Conservation (phyloP, 441 rosid genomes). For the Arabidopsis hybrid region DNA sequence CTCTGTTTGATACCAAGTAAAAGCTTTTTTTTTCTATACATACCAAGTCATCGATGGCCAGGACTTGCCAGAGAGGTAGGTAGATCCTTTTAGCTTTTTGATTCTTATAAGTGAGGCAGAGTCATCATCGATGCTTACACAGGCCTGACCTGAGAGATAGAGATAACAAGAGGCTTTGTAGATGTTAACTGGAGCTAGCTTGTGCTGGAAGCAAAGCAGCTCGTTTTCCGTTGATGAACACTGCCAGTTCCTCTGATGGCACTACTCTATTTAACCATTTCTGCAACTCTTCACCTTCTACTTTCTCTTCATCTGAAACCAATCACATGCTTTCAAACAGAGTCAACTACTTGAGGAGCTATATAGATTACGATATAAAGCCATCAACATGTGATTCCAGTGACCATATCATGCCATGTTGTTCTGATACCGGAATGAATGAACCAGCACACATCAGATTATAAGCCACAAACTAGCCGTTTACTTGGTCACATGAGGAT, state of each 20-base stretch:
- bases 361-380: neutral
- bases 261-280: conserved; percentile 81
- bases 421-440: conserved; percentile 52
- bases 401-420: neutral
- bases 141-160: conserved; percentile 16
- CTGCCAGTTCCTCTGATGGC: conserved; percentile 67
- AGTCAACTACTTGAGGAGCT: conserved; percentile 2
- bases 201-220: conserved; percentile 55
- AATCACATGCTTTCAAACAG: neutral
- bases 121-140: conserved; percentile 31
- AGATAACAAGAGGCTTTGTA: conserved; percentile 4
- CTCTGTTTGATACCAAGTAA: conserved; percentile 26
- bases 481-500: neutral
- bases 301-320: conserved; percentile 80
- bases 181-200: conserved; percentile 35
- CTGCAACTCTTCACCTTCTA: conserved; percentile 88
- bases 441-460: conserved; percentile 29
- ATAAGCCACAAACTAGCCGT: neutral
- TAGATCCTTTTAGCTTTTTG: conserved; percentile 15
- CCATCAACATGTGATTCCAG: neutral
- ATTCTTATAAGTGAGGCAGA: conserved; percentile 18
- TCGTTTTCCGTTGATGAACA: conserved; percentile 66
- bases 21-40: conserved; percentile 25
- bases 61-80: conserved; percentile 3
- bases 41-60: neutral